These are phyloP conservation scores for Diaporthe batatas DNA, from an alignment of 2,329 filamentous ascomycete genomes.

Conservation along the genomic window DNA sequence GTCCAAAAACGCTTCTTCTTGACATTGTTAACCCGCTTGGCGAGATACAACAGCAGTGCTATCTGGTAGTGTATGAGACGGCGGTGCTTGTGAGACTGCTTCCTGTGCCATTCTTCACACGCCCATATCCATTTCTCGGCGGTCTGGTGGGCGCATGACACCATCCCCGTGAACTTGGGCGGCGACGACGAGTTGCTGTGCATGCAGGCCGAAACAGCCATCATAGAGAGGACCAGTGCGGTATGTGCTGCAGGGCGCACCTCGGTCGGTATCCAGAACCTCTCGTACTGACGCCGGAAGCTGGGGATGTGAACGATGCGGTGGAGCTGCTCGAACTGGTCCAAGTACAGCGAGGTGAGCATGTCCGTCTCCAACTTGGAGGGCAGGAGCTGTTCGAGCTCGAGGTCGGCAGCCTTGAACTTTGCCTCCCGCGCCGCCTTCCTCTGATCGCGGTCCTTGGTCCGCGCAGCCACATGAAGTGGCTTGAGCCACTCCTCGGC, in stretches of 20 bases:
- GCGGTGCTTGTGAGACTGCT: conserved; percentile 73
- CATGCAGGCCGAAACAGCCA: conserved; percentile 70
- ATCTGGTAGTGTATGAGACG: conserved; percentile 73
- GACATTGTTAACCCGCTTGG: conserved; percentile 72
- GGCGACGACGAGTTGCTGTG: conserved; percentile 60
- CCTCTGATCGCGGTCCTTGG: conserved; percentile 68
- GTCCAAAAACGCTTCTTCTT: conserved; percentile 77
- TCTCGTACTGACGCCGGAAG: conserved; percentile 67
- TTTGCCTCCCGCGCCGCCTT: conserved; percentile 65
- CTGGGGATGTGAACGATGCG: conserved; percentile 71
- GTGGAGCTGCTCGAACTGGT: conserved; percentile 68
- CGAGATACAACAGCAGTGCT: conserved; percentile 70
- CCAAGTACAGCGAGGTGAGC: conserved; percentile 64
- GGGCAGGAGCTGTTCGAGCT: conserved; percentile 65
- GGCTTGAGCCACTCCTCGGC: conserved; percentile 72
- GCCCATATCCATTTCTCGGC: conserved; percentile 70
- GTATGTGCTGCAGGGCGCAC: conserved; percentile 67
- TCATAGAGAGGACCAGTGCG: conserved; percentile 70
- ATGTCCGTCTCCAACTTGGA: conserved; percentile 62
- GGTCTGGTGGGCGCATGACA: conserved; percentile 67
- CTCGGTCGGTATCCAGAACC: conserved; percentile 65
- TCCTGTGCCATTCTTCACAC: conserved; percentile 66
- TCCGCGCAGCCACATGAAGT: conserved; percentile 64
- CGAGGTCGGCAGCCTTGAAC: conserved; percentile 61
- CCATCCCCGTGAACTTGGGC: conserved; percentile 69